Evolutionary conservation across 805 yeast genomes (phyloP).

Genomic region (Candida michaelii): DNA sequence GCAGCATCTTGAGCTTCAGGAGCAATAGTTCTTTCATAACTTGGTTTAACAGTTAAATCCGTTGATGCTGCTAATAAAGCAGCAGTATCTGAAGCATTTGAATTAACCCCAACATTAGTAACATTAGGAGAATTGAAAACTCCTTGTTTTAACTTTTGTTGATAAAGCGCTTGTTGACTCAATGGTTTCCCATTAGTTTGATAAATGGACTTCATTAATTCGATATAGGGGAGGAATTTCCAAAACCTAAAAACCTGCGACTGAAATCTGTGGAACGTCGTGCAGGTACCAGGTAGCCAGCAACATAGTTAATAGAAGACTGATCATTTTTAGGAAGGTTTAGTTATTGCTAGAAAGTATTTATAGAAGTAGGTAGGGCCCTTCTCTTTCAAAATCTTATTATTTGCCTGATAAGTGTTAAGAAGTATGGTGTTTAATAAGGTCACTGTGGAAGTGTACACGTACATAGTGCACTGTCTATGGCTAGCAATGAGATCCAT

Average conservation of each 20-base stretch:
- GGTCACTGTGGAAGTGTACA: too few relatives aligned
- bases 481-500: too few relatives aligned
- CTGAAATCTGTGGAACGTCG: conserved; percentile 1
- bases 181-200: conserved; percentile 70
- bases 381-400: too few relatives aligned
- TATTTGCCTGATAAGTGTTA: too few relatives aligned
- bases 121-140: conserved; percentile 51
- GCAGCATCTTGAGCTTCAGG: conserved; percentile 70
- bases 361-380: too few relatives aligned
- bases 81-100: conserved; percentile 72
- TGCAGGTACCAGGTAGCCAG: conserved; percentile 5
- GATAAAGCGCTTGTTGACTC: conserved; percentile 72
- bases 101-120: conserved; percentile 59
- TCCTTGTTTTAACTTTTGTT: conserved; percentile 71
- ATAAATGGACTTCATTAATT: conserved; percentile 42
- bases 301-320: background rate
- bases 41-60: conserved; percentile 59
- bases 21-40: conserved; percentile 59
- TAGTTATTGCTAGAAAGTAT: too few relatives aligned
- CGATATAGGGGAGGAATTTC: conserved; percentile 13
- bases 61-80: conserved; percentile 72
- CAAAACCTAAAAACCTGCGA: conserved; percentile 1
- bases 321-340: too few relatives aligned
- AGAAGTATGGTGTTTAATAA: too few relatives aligned
- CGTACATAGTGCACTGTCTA: too few relatives aligned